A percentile compares a stretch with the other conserved stretches of the same genome.
Conservation (phyloP, 495 filamentous ascomycete species). For the Neurospora sp. region DNA sequence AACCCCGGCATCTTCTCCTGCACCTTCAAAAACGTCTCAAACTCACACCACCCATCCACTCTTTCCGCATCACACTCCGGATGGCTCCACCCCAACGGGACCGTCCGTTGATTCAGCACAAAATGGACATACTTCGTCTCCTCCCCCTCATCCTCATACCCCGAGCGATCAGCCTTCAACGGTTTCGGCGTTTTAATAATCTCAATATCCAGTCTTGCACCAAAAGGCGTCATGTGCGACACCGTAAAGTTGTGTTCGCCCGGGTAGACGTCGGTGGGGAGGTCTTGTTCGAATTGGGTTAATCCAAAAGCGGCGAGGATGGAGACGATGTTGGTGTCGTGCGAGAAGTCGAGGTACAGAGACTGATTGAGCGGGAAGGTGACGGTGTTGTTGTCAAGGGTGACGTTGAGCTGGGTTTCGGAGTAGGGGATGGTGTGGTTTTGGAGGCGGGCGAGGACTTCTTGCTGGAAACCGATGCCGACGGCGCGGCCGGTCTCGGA, state of each 20-base stretch:
- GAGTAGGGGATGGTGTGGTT: slow-evolving; percentile 43
- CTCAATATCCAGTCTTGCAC: slow-evolving; percentile 52
- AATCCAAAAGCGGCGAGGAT: slow-evolving; percentile 66
- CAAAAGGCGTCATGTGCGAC: slow-evolving; percentile 50
- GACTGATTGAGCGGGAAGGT: slow-evolving; percentile 61
- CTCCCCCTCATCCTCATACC: slow-evolving; percentile 20
- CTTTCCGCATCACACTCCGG: slow-evolving; percentile 42
- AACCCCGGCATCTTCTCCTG: slow-evolving; percentile 34
- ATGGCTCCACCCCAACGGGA: slow-evolving; percentile 48
- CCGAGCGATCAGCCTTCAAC: slow-evolving; percentile 31
- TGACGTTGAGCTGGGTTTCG: slow-evolving; percentile 51
- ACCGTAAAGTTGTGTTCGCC: slow-evolving; percentile 42
- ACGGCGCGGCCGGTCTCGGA: slow-evolving; percentile 52
- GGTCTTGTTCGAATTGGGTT: slow-evolving; percentile 50
- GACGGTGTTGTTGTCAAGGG: slow-evolving; percentile 50
- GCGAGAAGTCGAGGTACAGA: slow-evolving; percentile 75
- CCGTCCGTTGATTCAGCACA: slow-evolving; percentile 51
- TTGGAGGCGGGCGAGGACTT: slow-evolving; percentile 49
- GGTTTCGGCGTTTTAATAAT: slow-evolving; percentile 48
- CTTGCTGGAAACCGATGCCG: slow-evolving; percentile 54
- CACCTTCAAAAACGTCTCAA: slow-evolving; percentile 44
- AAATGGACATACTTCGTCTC: slow-evolving; percentile 55
- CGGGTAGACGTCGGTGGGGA: slow-evolving; percentile 33
- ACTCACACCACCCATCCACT: slow-evolving; percentile 57
- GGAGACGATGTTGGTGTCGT: slow-evolving; percentile 71